A percentile compares a stretch with the other conserved stretches of the same genome.
phyloP scores from a whole-genome alignment of 805 yeast genomes.

The Nakazawaea wickerhamii region DNA sequence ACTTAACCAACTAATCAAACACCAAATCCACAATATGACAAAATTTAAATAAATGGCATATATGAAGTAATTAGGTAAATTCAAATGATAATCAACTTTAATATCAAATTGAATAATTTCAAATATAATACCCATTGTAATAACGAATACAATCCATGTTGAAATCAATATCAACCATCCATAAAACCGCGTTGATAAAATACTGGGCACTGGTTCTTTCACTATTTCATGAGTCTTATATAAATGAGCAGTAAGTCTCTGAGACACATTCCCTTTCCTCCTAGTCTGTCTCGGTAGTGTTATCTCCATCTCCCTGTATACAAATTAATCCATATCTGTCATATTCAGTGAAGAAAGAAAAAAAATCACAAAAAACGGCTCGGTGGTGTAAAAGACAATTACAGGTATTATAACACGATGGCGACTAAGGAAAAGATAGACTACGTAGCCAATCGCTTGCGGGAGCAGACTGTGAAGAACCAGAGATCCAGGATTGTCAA shows the following conservation, averaged over 20 bases:
- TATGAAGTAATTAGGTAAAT: constrained; percentile 23
- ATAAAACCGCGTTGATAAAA: constrained; percentile 8
- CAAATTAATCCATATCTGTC: too few species aligned
- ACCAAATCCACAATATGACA: constrained; percentile 57
- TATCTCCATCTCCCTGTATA: too few species aligned
- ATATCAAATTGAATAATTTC: constrained; percentile 26
- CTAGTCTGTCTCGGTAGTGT: too few species aligned
- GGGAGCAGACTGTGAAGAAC: not conserved
- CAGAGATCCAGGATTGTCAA: not conserved
- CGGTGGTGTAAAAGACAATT: too few species aligned
- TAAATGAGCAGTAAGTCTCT: too few species aligned
- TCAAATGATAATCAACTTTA: constrained; percentile 1
- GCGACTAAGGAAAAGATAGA: constrained; percentile 52
- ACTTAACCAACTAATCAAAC: constrained; percentile 71
- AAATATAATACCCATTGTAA: constrained; percentile 25
- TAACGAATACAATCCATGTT: constrained; percentile 23
- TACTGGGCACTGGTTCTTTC: not conserved
- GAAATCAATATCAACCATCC: constrained; percentile 23
- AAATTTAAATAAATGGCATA: constrained; percentile 26
- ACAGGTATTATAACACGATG: too few species aligned
- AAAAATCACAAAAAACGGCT: too few species aligned
- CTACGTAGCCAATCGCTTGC: not conserved
- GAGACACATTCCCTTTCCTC: too few species aligned
- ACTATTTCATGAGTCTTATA: not conserved
- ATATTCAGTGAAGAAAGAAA: too few species aligned